Evolutionary conservation across 257 asterid genomes (phyloP), one percentile per base, ranked within the genome.

Genomic region (Parsonsia alboflavescens): DNA sequence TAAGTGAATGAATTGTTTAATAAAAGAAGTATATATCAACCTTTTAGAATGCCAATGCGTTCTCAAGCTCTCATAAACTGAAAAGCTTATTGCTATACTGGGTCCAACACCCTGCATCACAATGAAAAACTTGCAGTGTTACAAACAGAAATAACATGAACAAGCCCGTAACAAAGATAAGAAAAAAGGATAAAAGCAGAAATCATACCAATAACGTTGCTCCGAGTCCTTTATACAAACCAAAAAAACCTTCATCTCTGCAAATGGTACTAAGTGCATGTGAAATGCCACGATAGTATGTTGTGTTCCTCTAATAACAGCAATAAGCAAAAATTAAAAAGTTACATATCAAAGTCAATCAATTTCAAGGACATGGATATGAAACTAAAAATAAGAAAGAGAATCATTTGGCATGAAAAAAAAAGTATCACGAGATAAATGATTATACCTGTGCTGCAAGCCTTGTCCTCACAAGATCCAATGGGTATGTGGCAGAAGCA

Each of bases 381-480:
- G 3, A 41, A 33, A 39, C 21, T n/a, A 71, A 54, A 65, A 16
- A 70, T 61, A 21, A 7, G 22, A 4, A 39, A 68, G 10, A 19
- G 9, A 30, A 19, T 12, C 1, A 4, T 39, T n/a, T 62, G 54
- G 39, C 45, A 22, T 45, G 11, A 42, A 45, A 36, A 7, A 16
- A 19, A 1, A 42, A 1, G 9, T 22, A 50, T 11, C 36, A 24
- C 21, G 30, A 44, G 24, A 16, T 46, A 57, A 45, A 70, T 17
- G 36, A 66, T 36, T 46, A 78, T 71, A 93, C 98, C 97, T 91
- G 98, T 21, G 97, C 98, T 2, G 98, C 90, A 42, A 91, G 91
- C 75, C 98, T 82, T 22, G 97, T 93, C 84, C 98, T 85, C 65
- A 91, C 89, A 77, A 93, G 97, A 82, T 93, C 98, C 87, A 93